phyloP scores from a whole-genome alignment of 2,329 filamentous ascomycete genomes.

The Lecanoromycetidae sp. region DNA sequence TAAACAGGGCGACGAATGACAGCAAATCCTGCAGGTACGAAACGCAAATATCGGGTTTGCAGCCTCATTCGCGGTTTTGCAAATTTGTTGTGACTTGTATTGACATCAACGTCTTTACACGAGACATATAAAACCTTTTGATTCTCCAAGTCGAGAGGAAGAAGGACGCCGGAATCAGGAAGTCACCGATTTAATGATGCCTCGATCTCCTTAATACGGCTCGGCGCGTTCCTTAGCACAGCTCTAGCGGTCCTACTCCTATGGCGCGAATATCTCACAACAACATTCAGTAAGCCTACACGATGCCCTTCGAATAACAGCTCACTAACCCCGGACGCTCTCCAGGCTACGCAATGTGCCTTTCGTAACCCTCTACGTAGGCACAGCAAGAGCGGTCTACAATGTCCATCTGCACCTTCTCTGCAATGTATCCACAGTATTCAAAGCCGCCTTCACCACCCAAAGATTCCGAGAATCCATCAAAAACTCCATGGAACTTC shows the following conservation, averaged over 20 bases:
- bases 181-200: no score
- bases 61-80: no score
- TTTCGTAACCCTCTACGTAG: conserved; percentile 2
- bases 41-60: no score
- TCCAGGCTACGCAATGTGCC: not conserved
- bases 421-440: conserved; percentile 10
- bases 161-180: no score
- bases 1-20: no score
- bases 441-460: conserved; percentile 6
- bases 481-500: conserved; percentile 4
- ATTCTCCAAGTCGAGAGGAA: not conserved
- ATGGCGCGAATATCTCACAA: not conserved
- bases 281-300: not conserved
- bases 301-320: no score
- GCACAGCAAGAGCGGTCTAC: not conserved
- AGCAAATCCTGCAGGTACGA: no score
- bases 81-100: no score
- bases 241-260: no score
- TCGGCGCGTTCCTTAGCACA: no score
- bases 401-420: conserved; percentile 7
- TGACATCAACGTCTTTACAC: no score
- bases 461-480: not conserved
- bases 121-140: not conserved
- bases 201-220: conserved; percentile 2
- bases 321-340: not conserved